These are phyloP conservation scores for Cynanchum wilfordii DNA, from an alignment of 257 asterid species.

Conservation along the genomic window DNA sequence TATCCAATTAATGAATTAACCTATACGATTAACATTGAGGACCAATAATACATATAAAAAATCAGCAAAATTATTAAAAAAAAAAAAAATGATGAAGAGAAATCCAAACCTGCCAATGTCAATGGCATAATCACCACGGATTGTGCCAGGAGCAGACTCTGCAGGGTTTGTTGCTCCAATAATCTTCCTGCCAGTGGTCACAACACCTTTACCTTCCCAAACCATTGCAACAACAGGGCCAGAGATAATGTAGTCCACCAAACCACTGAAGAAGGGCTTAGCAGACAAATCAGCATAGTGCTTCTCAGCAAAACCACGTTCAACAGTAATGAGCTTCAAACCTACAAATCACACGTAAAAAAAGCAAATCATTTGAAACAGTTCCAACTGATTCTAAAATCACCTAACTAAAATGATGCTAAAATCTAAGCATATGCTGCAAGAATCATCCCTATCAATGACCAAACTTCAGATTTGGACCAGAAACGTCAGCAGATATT, in stretches of 20 bases:
- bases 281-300: conserved; percentile 89
- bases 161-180: conserved; percentile 97
- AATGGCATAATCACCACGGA: conserved; percentile 88
- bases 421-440: background rate
- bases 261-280: conserved; percentile 82
- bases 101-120: conserved; percentile 72
- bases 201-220: conserved; percentile 95
- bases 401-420: background rate
- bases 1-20: background rate
- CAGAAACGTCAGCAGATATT: background rate
- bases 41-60: background rate
- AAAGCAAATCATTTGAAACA: background rate
- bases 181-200: conserved; percentile 83
- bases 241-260: conserved; percentile 82
- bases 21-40: background rate
- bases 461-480: background rate
- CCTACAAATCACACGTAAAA: conserved; percentile 30
- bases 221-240: conserved; percentile 98
- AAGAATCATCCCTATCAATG: background rate
- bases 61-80: background rate
- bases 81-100: background rate
- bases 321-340: conserved; percentile 73
- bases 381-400: background rate
- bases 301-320: conserved; percentile 81
- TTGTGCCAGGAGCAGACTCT: conserved; percentile 92